Conservation (phyloP, 495 filamentous ascomycete genomes). For the Daldinia bambusicola region DNA sequence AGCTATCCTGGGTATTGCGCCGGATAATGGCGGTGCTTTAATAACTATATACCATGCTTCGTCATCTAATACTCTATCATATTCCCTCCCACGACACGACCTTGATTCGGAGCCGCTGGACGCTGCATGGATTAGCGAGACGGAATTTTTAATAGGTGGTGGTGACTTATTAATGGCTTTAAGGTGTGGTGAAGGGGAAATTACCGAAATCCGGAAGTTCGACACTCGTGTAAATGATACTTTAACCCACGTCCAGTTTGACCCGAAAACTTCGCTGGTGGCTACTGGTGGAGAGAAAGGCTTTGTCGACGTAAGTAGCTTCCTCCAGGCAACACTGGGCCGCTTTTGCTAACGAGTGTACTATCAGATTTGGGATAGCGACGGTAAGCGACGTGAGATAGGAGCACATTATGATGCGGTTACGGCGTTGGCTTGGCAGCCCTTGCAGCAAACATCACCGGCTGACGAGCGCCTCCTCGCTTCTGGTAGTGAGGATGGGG, state of each 20-base stretch:
- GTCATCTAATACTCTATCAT: slow-evolving; percentile 52
- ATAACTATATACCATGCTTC: slow-evolving; percentile 62
- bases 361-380: slow-evolving; percentile 61
- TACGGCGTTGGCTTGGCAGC: slow-evolving; percentile 64
- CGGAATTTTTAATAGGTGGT: slow-evolving; percentile 69
- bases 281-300: slow-evolving; percentile 64
- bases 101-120: slow-evolving; percentile 61
- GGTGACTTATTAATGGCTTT: slow-evolving; percentile 60
- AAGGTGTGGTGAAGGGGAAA: slow-evolving; percentile 51
- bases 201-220: slow-evolving; percentile 53
- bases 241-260: slow-evolving; percentile 61
- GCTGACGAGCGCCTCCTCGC: slow-evolving; percentile 63
- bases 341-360: slow-evolving; percentile 26
- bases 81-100: slow-evolving; percentile 57
- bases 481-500: slow-evolving; percentile 68
- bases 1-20: slow-evolving; percentile 65
- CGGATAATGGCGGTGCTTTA: slow-evolving; percentile 58
- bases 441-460: slow-evolving; percentile 47
- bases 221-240: slow-evolving; percentile 55
- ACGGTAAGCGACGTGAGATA: slow-evolving; percentile 57
- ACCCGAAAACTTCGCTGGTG: slow-evolving; percentile 55
- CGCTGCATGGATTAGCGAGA: slow-evolving; percentile 68
- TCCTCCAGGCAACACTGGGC: slow-evolving; percentile 1
- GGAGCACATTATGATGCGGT: slow-evolving; percentile 61
- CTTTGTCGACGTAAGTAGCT: slow-evolving; percentile 60